Percentiles rank a stretch among this genome's conserved stretches.
Conservation (phyloP, 768 basidiomycete species). For the Panus rudis region DNA sequence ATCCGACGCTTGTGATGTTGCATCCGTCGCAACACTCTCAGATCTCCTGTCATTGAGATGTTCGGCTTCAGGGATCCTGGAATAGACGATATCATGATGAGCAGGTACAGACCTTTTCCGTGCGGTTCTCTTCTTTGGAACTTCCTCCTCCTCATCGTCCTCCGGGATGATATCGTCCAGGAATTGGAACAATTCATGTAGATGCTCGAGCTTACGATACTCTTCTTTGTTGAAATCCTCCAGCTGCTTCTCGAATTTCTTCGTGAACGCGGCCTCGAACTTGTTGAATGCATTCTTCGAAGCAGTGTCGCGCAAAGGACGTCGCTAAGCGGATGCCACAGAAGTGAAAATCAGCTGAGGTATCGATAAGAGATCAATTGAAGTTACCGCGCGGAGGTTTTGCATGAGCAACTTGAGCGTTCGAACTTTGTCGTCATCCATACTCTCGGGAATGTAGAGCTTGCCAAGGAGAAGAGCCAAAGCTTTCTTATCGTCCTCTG, state of each 20-base stretch:
- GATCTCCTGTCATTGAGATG: constrained; percentile 41
- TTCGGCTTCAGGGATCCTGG: background rate
- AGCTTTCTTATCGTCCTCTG: constrained; percentile 43
- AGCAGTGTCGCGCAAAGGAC: constrained; percentile 49
- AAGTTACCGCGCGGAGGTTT: constrained; percentile 48
- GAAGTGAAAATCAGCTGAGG: constrained; percentile 5
- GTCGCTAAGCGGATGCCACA: no score
- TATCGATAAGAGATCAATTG: background rate
- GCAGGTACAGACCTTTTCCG: constrained; percentile 43
- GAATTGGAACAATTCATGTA: constrained; percentile 61
- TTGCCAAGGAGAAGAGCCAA: constrained; percentile 41
- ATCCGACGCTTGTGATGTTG: constrained; percentile 31
- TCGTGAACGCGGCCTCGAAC: constrained; percentile 59
- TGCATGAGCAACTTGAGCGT: constrained; percentile 55
- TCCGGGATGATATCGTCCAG: constrained; percentile 65
- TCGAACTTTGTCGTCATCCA: constrained; percentile 63
- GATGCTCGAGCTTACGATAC: constrained; percentile 53
- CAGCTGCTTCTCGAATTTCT: constrained; percentile 67
- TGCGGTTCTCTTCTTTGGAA: constrained; percentile 33
- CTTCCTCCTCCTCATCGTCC: constrained; percentile 48
- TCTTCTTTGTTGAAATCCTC: constrained; percentile 69
- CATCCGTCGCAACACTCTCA: constrained; percentile 44
- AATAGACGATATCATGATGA: background rate
- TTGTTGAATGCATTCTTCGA: constrained; percentile 64
- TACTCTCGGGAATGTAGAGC: constrained; percentile 59